A percentile compares a stretch with the other conserved stretches of the same genome.
Evolutionary conservation across 805 yeast genomes (phyloP).

Genomic region (Pichia manshurica): DNA sequence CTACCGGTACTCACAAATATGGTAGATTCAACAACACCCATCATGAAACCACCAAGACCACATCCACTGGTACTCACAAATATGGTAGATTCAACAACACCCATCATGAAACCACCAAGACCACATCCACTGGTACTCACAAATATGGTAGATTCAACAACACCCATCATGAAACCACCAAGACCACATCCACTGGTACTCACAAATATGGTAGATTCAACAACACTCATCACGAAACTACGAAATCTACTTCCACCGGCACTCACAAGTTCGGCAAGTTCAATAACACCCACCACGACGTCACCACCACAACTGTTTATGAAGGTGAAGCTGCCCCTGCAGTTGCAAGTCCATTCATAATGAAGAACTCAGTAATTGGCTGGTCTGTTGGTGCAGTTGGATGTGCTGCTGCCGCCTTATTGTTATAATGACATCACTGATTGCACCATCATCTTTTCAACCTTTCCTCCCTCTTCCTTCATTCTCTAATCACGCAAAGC

Average conservation of each 20-base stretch:
- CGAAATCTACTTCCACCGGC: conserved; percentile 36
- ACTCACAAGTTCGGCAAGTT: conserved; percentile 54
- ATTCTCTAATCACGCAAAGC: neutral
- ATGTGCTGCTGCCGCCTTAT: conserved; percentile 18
- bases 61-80: conserved; percentile 46
- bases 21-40: conserved; percentile 53
- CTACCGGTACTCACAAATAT: conserved; percentile 36
- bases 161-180: conserved; percentile 31
- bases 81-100: conserved; percentile 53
- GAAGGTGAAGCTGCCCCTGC: conserved; percentile 20
- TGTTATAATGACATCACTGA: conserved; percentile 12
- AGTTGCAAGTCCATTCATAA: conserved; percentile 15
- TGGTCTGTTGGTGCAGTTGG: conserved; percentile 19
- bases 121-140: conserved; percentile 37
- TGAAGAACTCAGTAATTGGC: conserved; percentile 22
- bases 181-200: conserved; percentile 38
- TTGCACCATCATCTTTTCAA: neutral
- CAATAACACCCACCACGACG: conserved; percentile 38
- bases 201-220: conserved; percentile 53
- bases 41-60: conserved; percentile 32
- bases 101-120: conserved; percentile 22
- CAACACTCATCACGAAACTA: conserved; percentile 38
- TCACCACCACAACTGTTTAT: conserved; percentile 32
- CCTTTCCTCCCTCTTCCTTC: neutral
- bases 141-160: conserved; percentile 46